Conservation (phyloP, 2,329 filamentous ascomycete genomes). For the Verticillium nonalfalfae region DNA sequence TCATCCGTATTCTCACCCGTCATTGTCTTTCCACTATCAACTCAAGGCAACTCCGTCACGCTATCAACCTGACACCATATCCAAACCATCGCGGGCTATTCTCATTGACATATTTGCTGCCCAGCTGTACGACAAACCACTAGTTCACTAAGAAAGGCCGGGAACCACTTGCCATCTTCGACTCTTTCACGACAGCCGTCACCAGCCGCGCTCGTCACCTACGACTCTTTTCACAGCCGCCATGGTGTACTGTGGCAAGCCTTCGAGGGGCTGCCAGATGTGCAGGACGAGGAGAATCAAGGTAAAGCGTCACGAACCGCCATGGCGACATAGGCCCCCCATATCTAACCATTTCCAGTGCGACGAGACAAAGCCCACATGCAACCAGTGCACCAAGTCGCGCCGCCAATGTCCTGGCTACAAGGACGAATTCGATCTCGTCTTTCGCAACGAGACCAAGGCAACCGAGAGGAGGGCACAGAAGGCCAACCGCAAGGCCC, state of each 20-base stretch:
- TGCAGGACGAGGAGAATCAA: slow-evolving; percentile 69
- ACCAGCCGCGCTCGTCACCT: background rate
- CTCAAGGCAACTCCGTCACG: background rate
- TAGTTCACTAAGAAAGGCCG: no score
- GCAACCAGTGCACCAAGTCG: slow-evolving; percentile 59
- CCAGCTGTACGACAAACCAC: no score
- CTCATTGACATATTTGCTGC: background rate
- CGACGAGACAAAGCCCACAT: slow-evolving; percentile 61
- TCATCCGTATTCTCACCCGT: background rate
- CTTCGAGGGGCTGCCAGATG: slow-evolving; percentile 66
- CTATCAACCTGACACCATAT: background rate
- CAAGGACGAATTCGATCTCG: slow-evolving; percentile 64
- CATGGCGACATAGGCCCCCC: background rate
- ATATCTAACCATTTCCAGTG: slow-evolving; percentile 36
- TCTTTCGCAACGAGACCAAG: slow-evolving; percentile 67
- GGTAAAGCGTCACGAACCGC: slow-evolving; percentile 35
- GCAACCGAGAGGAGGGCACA: slow-evolving; percentile 58
- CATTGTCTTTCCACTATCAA: background rate
- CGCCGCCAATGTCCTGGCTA: slow-evolving; percentile 60
- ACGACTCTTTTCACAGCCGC: slow-evolving; percentile 12
- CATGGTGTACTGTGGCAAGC: slow-evolving; percentile 63
- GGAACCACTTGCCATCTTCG: no score
- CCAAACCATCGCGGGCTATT: background rate
- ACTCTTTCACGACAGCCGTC: background rate
- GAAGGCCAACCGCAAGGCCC: slow-evolving; percentile 44